A percentile compares a stretch with the other conserved stretches of the same genome.
Evolutionary conservation across 2,329 filamentous ascomycete genomes (phyloP).

Genomic region (Exophiala alcalophila): DNA sequence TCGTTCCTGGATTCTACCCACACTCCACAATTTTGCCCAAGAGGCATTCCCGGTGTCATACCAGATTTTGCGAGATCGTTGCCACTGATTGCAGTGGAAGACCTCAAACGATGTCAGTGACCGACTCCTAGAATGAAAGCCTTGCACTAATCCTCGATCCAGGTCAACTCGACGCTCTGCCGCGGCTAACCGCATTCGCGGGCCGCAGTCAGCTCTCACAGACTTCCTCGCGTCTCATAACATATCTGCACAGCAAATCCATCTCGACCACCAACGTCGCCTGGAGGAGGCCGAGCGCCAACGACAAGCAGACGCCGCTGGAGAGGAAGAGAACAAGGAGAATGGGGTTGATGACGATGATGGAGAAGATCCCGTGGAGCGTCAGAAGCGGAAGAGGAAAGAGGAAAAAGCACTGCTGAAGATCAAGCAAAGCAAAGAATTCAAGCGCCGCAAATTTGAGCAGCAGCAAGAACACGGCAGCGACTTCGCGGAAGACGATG

Average conservation of each 20-base stretch:
- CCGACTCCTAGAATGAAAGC: not conserved
- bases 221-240: conserved; percentile 68
- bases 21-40: too few species aligned
- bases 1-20: not conserved
- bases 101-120: conserved; percentile 4
- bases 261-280: conserved; percentile 57
- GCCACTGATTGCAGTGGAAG: too few species aligned
- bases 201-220: conserved; percentile 64
- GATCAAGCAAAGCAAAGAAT: conserved; percentile 52
- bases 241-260: conserved; percentile 63
- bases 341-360: conserved; percentile 39
- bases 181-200: conserved; percentile 49
- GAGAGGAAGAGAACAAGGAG: conserved; percentile 37
- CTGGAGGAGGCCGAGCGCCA: conserved; percentile 47
- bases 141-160: conserved; percentile 1
- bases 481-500: conserved; percentile 37
- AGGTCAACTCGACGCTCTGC: conserved; percentile 21
- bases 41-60: too few species aligned
- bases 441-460: conserved; percentile 47
- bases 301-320: conserved; percentile 33
- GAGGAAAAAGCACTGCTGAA: conserved; percentile 46
- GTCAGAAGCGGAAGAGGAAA: conserved; percentile 57
- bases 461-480: conserved; percentile 39
- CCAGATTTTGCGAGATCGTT: too few species aligned
- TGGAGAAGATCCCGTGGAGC: conserved; percentile 41